phyloP scores from a whole-genome alignment of 345 rosid genomes.

The Aquilaria yunnanensis region DNA sequence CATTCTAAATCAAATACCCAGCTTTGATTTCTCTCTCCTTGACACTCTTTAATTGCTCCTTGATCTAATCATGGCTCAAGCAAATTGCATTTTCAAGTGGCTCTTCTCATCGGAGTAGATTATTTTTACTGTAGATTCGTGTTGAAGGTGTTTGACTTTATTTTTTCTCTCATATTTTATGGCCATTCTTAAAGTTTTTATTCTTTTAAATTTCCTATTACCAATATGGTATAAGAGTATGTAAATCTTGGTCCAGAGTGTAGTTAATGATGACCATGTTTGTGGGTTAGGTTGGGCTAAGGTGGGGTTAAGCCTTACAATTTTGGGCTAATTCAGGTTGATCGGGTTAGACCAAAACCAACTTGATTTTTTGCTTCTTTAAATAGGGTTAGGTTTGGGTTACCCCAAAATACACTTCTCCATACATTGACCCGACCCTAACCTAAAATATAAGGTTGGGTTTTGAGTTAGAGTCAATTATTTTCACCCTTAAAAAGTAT shows the following conservation, averaged over 20 bases:
- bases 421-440: no score
- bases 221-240: neutral
- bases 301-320: no score
- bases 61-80: constrained; percentile 33
- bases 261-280: neutral
- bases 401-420: no score
- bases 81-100: constrained; percentile 18
- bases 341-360: no score
- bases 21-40: no score
- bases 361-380: no score
- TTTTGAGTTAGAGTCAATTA: no score
- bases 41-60: neutral
- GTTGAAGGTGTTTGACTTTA: constrained; percentile 31
- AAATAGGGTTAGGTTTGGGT: no score
- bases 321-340: no score
- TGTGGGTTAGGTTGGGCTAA: neutral
- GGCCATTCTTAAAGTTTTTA: neutral
- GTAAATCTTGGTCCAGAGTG: neutral
- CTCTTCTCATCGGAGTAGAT: constrained; percentile 36
- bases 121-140: constrained; percentile 29
- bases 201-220: neutral
- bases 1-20: no score
- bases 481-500: no score
- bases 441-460: no score
- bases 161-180: neutral